These are phyloP conservation scores for Naganishia sp. DNA, from an alignment of 1,284 basidiomycete genomes.

Conservation along the genomic window DNA sequence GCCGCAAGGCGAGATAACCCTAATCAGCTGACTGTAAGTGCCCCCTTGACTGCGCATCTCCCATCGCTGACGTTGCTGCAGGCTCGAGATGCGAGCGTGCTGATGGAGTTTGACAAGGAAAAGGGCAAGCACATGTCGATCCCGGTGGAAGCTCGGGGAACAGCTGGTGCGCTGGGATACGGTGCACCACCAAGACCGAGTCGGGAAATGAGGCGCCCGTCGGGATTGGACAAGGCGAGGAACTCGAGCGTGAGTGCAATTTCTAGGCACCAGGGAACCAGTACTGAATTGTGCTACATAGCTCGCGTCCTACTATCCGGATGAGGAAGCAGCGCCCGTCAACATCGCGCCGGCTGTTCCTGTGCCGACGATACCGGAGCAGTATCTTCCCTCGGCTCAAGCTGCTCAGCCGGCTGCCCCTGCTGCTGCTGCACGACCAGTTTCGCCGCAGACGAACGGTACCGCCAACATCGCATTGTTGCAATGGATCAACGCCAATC, in stretches of 20 bases:
- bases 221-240: slow-evolving; percentile 15
- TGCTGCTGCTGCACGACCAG: background rate
- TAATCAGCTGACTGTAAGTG: slow-evolving; percentile 71
- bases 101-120: slow-evolving; percentile 60
- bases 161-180: slow-evolving; percentile 24
- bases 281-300: background rate
- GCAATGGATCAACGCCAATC: slow-evolving; percentile 80
- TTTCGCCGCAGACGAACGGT: slow-evolving; percentile 40
- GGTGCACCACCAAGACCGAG: slow-evolving; percentile 44
- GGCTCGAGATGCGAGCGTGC: slow-evolving; percentile 72
- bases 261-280: background rate
- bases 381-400: background rate
- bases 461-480: slow-evolving; percentile 62
- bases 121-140: slow-evolving; percentile 25
- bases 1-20: slow-evolving; percentile 84
- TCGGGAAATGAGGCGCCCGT: slow-evolving; percentile 48
- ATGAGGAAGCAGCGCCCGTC: slow-evolving; percentile 16
- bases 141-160: slow-evolving; percentile 7
- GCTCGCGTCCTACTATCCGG: slow-evolving; percentile 13
- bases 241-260: slow-evolving; percentile 22
- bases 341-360: slow-evolving; percentile 19
- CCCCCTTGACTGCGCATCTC: slow-evolving; percentile 41
- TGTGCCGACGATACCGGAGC: slow-evolving; percentile 36
- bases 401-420: background rate
- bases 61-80: slow-evolving; percentile 9